Percentiles rank a stretch among this genome's conserved stretches.
phyloP scores from a whole-genome alignment of 23 red algal species.

The Gracilaria domingensis region DNA sequence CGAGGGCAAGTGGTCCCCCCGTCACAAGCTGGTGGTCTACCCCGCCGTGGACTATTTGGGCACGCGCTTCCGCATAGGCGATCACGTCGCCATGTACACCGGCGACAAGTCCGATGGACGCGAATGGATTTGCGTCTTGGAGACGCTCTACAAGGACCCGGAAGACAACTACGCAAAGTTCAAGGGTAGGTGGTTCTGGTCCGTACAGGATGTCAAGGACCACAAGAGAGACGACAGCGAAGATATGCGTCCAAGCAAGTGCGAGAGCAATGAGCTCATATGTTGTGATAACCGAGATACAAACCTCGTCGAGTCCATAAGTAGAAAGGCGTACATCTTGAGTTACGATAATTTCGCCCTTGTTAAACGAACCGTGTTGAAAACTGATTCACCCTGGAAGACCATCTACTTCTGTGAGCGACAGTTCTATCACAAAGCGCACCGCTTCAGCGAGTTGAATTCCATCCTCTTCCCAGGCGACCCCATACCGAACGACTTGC shows the following conservation, averaged over 20 bases:
- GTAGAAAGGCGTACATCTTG: slow-evolving; percentile 46
- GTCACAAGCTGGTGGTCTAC: slow-evolving; percentile 12
- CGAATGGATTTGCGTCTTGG: slow-evolving; percentile 69
- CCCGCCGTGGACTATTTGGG: slow-evolving; percentile 62
- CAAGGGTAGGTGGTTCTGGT: slow-evolving; percentile 76
- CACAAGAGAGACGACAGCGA: slow-evolving; percentile 21
- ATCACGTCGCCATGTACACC: slow-evolving; percentile 72
- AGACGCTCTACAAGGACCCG: slow-evolving; percentile 47
- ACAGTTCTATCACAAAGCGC: slow-evolving; percentile 73
- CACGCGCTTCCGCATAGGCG: slow-evolving; percentile 62
- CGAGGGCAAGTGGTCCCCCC: background rate
- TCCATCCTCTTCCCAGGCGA: slow-evolving; percentile 66
- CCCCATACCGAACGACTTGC: slow-evolving; percentile 60
- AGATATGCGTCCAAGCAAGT: slow-evolving; percentile 63
- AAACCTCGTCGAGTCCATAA: slow-evolving; percentile 73
- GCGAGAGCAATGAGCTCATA: slow-evolving; percentile 48
- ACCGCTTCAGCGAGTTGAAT: slow-evolving; percentile 72
- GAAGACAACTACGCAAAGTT: slow-evolving; percentile 45
- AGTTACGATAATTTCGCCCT: slow-evolving; percentile 70
- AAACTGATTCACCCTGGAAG: slow-evolving; percentile 35
- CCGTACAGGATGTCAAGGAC: slow-evolving; percentile 51
- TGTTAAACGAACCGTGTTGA: slow-evolving; percentile 40
- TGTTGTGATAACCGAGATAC: slow-evolving; percentile 62
- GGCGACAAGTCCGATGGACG: slow-evolving; percentile 43
- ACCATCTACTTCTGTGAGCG: slow-evolving; percentile 60